These are phyloP conservation scores for Taphrina communis DNA, from an alignment of 1,139 yeast genomes.

Conservation along the genomic window DNA sequence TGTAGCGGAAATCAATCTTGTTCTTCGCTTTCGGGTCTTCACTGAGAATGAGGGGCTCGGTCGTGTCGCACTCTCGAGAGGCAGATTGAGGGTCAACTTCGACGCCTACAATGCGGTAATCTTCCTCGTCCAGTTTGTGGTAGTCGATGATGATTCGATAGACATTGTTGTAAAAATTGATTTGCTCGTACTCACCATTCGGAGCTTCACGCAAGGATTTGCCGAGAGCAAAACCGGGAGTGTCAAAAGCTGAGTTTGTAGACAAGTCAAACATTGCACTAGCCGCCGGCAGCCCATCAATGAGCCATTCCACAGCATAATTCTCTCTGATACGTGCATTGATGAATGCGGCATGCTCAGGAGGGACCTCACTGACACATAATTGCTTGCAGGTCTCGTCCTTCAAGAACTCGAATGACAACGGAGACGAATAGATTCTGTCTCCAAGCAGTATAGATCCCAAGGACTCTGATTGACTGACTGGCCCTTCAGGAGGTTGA, in stretches of 20 bases:
- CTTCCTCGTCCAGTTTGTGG: constrained; percentile 72
- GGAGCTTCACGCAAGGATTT: constrained; percentile 51
- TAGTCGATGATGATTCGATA: constrained; percentile 79
- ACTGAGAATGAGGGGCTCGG: constrained; percentile 45
- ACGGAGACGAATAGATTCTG: constrained; percentile 91
- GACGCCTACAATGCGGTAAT: constrained; percentile 89
- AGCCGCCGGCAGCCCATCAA: constrained; percentile 95
- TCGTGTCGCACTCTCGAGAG: constrained; percentile 56
- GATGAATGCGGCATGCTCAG: constrained; percentile 73
- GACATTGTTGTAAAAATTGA: constrained; percentile 74
- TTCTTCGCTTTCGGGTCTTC: constrained; percentile 45
- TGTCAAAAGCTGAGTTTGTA: constrained; percentile 59
- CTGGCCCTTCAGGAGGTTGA: constrained; percentile 64
- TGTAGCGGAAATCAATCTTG: constrained; percentile 62
- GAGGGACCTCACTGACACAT: constrained; percentile 66
- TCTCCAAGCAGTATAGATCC: constrained; percentile 96
- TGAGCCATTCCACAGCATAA: constrained; percentile 86
- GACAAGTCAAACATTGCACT: constrained; percentile 64
- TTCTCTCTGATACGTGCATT: constrained; percentile 79
- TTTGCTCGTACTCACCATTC: constrained; percentile 49
- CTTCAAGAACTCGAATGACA: constrained; percentile 76
- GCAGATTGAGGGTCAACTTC: constrained; percentile 73
- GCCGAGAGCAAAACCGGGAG: constrained; percentile 84
- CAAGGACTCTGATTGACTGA: constrained; percentile 82
- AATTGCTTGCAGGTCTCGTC: constrained; percentile 68